Base-by-base conservation (phyloP, 179 eudicot genomes). In the Amaranthus tricolor region DNA sequence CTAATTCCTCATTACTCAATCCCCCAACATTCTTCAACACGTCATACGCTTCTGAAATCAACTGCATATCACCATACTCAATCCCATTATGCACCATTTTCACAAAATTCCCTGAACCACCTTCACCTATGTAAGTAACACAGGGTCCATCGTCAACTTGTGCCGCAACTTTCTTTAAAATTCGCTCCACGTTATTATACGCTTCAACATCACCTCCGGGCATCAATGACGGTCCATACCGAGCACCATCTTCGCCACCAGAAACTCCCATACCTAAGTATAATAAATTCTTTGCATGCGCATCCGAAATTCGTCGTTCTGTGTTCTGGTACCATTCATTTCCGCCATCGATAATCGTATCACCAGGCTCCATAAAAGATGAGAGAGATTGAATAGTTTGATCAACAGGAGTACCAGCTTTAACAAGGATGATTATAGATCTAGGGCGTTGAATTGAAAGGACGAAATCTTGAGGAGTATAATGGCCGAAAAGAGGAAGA, bases 31-130 rank as follows among this genome's bases (percentile, higher is more conserved):
- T 66, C 77, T 80, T 85, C 80, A 85, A 70, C 44, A 85, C 85
- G 52, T 82, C 85, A 52, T 82, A 85, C 5, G 88, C 85, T 50
- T 85, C 88, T 0, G 88, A 85, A 78, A 85, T 85, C 69, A 85
- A 15, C 75, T 85, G 88, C 88, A 85, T 85, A 73, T 85, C 88
- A 0, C 88, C 88, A 16, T 85, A 85, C 61, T 85, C 88, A 58
- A 85, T 85, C 74, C 88, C 88, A 53, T 85, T 85, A 31, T 85
- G 88, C 48, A 85, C 85, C 88, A 85, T 85, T 67, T 85, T 85
- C 3, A 85, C 88, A 62, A 82, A 85, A 73, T 85, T 82, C 0
- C 88, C 88, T 0, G 85, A 67, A 11, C 88, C 88, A 20, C 85
- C 85, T 63, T 82, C 84, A 2, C 88, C 88, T 16, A 82, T 82